A percentile compares a stretch with the other conserved stretches of the same genome.
Conservation (phyloP, 768 basidiomycete species). For the Tulasnella sp. region DNA sequence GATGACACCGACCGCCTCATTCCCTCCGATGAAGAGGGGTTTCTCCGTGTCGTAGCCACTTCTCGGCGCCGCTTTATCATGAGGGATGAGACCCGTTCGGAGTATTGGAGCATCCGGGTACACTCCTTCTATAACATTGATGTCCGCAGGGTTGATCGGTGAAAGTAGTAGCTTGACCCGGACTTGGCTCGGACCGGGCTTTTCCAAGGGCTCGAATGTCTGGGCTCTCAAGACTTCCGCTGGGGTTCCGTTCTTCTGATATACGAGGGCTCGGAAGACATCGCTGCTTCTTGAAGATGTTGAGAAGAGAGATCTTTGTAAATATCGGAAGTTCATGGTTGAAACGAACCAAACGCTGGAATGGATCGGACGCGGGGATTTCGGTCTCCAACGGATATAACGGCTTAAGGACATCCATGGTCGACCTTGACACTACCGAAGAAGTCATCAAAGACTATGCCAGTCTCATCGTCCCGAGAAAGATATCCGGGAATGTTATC, state of each 20-base stretch:
- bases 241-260: constrained; percentile 39
- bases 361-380: neutral
- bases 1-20: constrained; percentile 65
- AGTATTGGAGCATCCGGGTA: constrained; percentile 52
- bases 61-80: constrained; percentile 19
- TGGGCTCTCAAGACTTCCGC: constrained; percentile 43
- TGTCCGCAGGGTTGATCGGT: constrained; percentile 72
- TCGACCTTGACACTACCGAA: neutral
- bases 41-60: neutral
- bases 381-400: neutral
- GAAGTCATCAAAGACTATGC: neutral
- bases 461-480: neutral
- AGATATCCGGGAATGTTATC: neutral
- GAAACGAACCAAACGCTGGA: neutral
- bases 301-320: neutral
- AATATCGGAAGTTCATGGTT: neutral
- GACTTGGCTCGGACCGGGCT: constrained; percentile 43
- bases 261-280: neutral
- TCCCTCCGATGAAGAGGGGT: constrained; percentile 44
- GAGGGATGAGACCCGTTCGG: constrained; percentile 14
- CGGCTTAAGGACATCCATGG: neutral
- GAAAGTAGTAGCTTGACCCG: constrained; percentile 59
- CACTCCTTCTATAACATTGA: constrained; percentile 40
- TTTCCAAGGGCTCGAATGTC: constrained; percentile 40
- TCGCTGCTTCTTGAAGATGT: neutral